Evolutionary conservation across 306 rosid species (phyloP).

Genomic region (Pterocarpus macrocarpus): DNA sequence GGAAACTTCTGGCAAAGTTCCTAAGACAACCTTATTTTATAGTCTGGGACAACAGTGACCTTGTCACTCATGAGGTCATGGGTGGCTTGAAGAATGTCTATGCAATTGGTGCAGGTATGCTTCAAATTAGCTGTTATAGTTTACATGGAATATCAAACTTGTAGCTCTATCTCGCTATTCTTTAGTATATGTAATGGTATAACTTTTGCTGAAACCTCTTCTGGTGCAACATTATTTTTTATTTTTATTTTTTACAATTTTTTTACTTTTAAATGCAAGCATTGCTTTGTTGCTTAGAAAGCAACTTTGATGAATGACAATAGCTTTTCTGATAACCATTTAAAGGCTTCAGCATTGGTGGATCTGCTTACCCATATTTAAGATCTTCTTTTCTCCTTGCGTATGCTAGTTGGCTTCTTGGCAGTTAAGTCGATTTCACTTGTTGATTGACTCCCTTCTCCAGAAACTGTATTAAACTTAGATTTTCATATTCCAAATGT

Average conservation of each 20-base stretch:
- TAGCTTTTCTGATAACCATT: too few relatives aligned
- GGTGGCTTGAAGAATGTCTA: slow-evolving; percentile 82
- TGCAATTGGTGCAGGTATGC: slow-evolving; percentile 79
- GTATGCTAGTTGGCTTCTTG: too few relatives aligned
- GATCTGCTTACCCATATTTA: too few relatives aligned
- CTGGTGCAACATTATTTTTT: too few relatives aligned
- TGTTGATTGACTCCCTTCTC: too few relatives aligned
- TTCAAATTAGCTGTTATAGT: background rate
- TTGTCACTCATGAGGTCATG: slow-evolving; percentile 82
- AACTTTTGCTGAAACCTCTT: background rate
- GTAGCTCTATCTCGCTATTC: background rate
- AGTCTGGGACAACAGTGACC: slow-evolving; percentile 86
- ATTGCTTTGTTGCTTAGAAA: background rate
- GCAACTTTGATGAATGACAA: background rate
- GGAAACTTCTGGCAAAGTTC: slow-evolving; percentile 76
- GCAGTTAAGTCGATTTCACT: too few relatives aligned
- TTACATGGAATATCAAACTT: background rate
- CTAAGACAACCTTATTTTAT: slow-evolving; percentile 73
- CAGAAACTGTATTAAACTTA: too few relatives aligned
- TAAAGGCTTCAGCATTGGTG: background rate
- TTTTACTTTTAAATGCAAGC: background rate
- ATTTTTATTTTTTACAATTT: too few relatives aligned
- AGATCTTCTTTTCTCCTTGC: too few relatives aligned
- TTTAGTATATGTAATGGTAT: background rate
- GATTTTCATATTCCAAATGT: too few relatives aligned